Base-by-base conservation (phyloP, 2,329 filamentous ascomycete species). In the Botrytis tulipae region DNA sequence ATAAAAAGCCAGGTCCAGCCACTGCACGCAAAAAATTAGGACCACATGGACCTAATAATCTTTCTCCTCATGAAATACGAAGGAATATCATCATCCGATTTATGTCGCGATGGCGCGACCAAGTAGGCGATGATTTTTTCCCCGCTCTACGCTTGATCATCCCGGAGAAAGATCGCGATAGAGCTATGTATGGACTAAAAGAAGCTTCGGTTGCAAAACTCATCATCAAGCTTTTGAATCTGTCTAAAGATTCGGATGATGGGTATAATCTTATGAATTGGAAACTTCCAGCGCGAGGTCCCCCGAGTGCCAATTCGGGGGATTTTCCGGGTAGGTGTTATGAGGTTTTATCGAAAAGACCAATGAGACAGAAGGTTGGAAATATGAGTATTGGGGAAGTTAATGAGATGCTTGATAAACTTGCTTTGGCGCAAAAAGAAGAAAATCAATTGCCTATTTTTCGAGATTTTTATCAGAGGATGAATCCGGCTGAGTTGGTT, bases 311-410 rank as follows among this genome's bases (percentile, higher is more conserved):
- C 1, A 89, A 92, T 82, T 93, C 95, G 3, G 96, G 96, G 9
- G 95, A 99, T 80, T 99, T 99, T 84, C 92, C 95, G 0, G 93
- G 93, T 0, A 87, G 95, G 75, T 98, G 95, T 81, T 94, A 90
- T 78, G 93, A 97, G 80, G 91, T 97, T 37, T 85, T 99, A 59
- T 91, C 91, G 3, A 97, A 97, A 82, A 87, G 96, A 40, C 91
- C 93, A 0, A 91, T 97, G 86, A 87, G 90, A 68, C 91, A 87
- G 0, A 86, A 89, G 2, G 88, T 90, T 1, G 95, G 95, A 0
- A 85, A 91, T 76, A 92, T 98, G 91, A 91, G 89, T 3, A 93
- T 99, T 76, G 93, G 90, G 22, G 93, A 98, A 78, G 95, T 98
- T 72, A 99, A 99, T 79, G 90, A 91, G 74, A 87, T 93, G 78